A percentile compares a stretch with the other conserved stretches of the same genome.
These are phyloP conservation scores for Penicillium herquei DNA, from an alignment of 495 filamentous ascomycete species.

Conservation along the genomic window DNA sequence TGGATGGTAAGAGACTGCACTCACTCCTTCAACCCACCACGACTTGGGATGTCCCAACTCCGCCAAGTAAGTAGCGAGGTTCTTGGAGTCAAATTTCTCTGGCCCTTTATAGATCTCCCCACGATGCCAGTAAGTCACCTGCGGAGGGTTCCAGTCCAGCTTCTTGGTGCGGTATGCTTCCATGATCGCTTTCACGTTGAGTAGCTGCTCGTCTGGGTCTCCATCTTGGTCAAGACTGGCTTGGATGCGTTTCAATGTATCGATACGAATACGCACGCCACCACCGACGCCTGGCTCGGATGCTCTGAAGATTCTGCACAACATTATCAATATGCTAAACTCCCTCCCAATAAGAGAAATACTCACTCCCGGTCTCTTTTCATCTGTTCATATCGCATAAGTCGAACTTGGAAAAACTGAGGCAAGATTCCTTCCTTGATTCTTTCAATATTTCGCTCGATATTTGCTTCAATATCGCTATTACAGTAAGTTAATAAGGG, in stretches of 20 bases:
- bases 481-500: neutral
- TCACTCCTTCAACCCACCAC: neutral
- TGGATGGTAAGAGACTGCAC: neutral
- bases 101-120: conserved; percentile 1
- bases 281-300: neutral
- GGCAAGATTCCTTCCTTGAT: conserved; percentile 8
- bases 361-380: neutral
- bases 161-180: neutral
- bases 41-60: neutral
- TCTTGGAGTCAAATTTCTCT: neutral
- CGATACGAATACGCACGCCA: neutral
- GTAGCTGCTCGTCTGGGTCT: conserved; percentile 3
- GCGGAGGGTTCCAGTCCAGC: neutral
- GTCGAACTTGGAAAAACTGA: neutral
- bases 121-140: conserved; percentile 6
- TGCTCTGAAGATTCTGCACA: neutral
- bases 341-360: neutral
- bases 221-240: neutral
- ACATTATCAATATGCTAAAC: neutral
- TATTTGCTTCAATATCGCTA: conserved; percentile 8
- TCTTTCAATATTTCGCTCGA: conserved; percentile 4
- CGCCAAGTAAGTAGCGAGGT: neutral
- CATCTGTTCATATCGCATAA: neutral
- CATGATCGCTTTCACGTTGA: conserved; percentile 3
- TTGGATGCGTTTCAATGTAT: neutral